These are phyloP conservation scores for Xylaria acuta DNA, from an alignment of 495 filamentous ascomycete genomes.

Conservation along the genomic window DNA sequence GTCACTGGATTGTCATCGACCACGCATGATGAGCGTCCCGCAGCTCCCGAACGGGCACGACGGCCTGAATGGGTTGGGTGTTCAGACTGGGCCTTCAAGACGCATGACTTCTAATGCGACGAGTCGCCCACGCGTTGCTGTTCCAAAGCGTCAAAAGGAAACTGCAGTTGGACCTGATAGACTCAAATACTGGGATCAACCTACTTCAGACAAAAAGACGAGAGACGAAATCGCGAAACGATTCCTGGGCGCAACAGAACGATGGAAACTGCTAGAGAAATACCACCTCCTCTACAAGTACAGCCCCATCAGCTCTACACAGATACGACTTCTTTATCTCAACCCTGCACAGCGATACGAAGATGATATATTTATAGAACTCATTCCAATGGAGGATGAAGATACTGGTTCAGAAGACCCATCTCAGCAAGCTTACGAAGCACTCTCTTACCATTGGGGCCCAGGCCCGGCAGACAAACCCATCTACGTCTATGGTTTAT, in stretches of 20 bases:
- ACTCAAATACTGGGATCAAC: background rate
- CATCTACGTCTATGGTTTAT: background rate
- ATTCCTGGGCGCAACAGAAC: background rate
- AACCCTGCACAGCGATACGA: no score
- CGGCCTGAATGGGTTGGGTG: background rate
- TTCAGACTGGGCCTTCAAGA: background rate
- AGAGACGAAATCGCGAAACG: background rate
- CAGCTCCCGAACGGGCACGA: background rate
- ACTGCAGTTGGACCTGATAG: background rate
- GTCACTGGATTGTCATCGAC: background rate
- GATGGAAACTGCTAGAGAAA: no score
- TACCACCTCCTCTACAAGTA: no score
- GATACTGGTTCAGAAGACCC: no score
- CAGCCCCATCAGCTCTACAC: no score
- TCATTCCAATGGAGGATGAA: no score
- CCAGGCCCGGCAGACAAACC: background rate
- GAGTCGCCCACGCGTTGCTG: background rate
- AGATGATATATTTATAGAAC: no score
- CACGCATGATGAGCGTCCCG: background rate
- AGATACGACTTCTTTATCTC: no score
- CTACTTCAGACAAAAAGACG: background rate
- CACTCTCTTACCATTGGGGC: slow-evolving; percentile 10
- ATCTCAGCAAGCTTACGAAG: background rate
- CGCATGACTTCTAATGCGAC: background rate
- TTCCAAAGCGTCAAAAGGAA: background rate